Base-by-base conservation (phyloP, 1,284 basidiomycete species). In the Tylopilus orsonianus region DNA sequence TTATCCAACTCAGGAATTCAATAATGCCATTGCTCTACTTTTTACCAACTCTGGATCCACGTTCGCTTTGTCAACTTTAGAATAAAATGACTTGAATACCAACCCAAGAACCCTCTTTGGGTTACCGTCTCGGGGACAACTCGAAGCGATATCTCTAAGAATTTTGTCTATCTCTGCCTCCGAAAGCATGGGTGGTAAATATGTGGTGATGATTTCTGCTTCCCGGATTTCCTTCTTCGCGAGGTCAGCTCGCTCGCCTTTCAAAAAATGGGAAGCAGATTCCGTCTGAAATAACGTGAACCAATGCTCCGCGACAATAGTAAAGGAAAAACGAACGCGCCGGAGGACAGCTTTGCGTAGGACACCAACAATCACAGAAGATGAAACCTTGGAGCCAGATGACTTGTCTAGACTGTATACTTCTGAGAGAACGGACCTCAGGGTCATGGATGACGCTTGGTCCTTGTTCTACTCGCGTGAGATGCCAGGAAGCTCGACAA, bases 371-470 rank as follows among this genome's bases (percentile, higher is more conserved):
- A 85, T 74, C 30, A 69, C 66, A 5, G 79, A 71, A 10, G 77
- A 67, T 18, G 75, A 52, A 9, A 78, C 59, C 32, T 74, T 67
- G 27, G 69, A 63, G 41, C 70, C 68, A 18, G 74, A 65, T 4
- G 64, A 63, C 65, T 89, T 89, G 68, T 87, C 86, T 30, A 78
- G 74, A 16, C 77, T 72, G 56, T 87, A 81, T 2, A 89, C 73
- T 52, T 89, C 85, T 7, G 85, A 74, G 9, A 87, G 71, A 29
- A 85, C 74, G 16, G 83, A 82, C 85, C 85, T 80, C 53, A 87
- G 71, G 16, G 78, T 78, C 38, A 73, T 82, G 13, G 84, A 81
- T 43, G 76, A 70, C 27, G 72, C 56, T 18, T 71, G 63, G 57
- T 87, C 75, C 58, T 76, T 84, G 37, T 61, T 71, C 84, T 85